Evolutionary conservation across 176 grass and related monocot genomes (phyloP), one percentile per base, ranked within the genome.

Genomic region (Poa pratensis): DNA sequence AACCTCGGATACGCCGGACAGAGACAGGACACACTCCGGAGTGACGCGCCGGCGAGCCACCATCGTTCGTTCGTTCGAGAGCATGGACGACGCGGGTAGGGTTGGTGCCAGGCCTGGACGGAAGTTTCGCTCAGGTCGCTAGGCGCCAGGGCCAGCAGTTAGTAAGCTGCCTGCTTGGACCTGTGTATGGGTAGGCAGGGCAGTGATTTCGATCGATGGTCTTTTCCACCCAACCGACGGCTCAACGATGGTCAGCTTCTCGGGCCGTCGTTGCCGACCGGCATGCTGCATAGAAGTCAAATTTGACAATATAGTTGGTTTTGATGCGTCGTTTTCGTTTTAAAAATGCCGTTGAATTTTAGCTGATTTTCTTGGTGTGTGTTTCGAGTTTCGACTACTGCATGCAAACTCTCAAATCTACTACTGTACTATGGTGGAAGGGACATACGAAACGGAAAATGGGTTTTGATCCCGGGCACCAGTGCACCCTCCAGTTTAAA

Each of bases 311-410:
- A n/a, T n/a, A n/a, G n/a, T n/a, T n/a, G n/a, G n/a, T n/a, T n/a
- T n/a, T n/a, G n/a, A n/a, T n/a, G n/a, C n/a, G 73, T 88, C 52
- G 0, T 83, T 71, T 83, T 83, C 80, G 15, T 40, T 26, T 3
- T 16, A 26, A 83, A 62, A 62, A 70, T 5, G 6, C 18, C 42
- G 42, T 37, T 3, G n/a, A 20, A 27, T 26, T 1, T 2, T 22
- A 74, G 14, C 15, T 51, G n/a, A 15, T 46, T 16, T 16, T 34
- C 0, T 49, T 58, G 8, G n/a, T n/a, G n/a, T n/a, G n/a, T n/a
- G n/a, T n/a, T n/a, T n/a, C n/a, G n/a, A n/a, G n/a, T n/a, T n/a
- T n/a, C n/a, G n/a, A n/a, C n/a, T n/a, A n/a, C n/a, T n/a, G n/a
- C n/a, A n/a, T n/a, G n/a, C n/a, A n/a, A n/a, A n/a, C n/a, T n/a